Conservation (phyloP, 2,329 filamentous ascomycete genomes). For the Coleophoma eucalyptorum region DNA sequence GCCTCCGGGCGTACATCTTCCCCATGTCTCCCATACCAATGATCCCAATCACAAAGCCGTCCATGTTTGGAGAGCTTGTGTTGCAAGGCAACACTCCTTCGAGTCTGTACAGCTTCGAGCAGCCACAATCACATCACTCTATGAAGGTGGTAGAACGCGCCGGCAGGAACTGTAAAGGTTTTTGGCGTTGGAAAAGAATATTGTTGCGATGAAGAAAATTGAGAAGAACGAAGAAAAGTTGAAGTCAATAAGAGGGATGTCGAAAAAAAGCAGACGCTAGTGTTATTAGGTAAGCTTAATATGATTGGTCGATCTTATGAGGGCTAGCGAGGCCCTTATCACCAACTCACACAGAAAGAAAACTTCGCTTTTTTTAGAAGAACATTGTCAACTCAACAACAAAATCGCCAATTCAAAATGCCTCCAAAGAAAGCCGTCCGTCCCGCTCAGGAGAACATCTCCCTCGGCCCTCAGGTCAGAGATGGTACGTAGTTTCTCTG, state of each 20-base stretch:
- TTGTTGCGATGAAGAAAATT: background rate
- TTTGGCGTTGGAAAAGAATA: too few relatives aligned
- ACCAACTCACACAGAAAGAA: background rate
- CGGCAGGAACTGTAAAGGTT: background rate
- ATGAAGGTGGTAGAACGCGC: background rate
- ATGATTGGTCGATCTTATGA: too few relatives aligned
- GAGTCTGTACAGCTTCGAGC: too few relatives aligned
- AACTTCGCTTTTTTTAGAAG: background rate
- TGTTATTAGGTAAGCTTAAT: too few relatives aligned
- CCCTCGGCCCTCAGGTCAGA: constrained; percentile 92
- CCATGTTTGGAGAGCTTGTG: constrained; percentile 8
- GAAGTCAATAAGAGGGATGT: background rate
- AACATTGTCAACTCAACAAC: constrained; percentile 22
- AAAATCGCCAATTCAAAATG: constrained; percentile 61
- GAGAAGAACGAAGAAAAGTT: background rate
- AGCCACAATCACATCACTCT: background rate
- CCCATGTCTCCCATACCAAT: constrained; percentile 99
- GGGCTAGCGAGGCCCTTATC: background rate
- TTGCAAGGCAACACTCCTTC: too few relatives aligned
- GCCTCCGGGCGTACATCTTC: constrained; percentile 89
- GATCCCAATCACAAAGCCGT: constrained; percentile 75
- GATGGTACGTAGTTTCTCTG: constrained; percentile 63
- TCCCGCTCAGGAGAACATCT: constrained; percentile 94
- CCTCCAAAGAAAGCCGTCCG: constrained; percentile 87
- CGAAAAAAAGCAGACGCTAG: too few relatives aligned